phyloP scores from a whole-genome alignment of 1,284 basidiomycete genomes.

The Rhodotorula sp. region DNA sequence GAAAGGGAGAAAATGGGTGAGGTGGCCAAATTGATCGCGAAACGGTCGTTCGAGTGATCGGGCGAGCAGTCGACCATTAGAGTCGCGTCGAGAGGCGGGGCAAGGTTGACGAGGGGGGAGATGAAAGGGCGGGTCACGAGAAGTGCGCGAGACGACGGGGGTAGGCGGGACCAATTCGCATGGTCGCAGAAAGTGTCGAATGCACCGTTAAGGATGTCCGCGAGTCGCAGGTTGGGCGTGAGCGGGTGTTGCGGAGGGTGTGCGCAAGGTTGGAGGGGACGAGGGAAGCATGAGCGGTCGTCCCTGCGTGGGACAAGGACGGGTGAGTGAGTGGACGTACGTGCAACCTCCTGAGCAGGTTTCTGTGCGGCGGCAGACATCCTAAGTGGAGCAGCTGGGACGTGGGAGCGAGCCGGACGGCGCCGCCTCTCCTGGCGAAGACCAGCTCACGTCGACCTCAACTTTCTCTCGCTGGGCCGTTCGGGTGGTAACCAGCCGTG shows the following conservation, averaged over 20 bases:
- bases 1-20: neutral
- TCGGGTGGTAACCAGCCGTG: no score
- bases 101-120: neutral
- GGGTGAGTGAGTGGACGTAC: neutral
- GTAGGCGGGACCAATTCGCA: no score
- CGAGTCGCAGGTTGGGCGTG: neutral
- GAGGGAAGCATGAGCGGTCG: neutral
- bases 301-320: constrained; percentile 1
- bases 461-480: no score
- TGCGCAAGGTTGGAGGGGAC: neutral
- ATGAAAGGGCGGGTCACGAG: neutral
- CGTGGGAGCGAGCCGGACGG: no score
- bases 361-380: no score
- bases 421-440: no score
- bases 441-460: no score
- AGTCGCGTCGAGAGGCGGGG: neutral
- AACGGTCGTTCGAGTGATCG: neutral
- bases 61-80: neutral
- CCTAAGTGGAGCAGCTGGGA: no score
- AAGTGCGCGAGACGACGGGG: no score
- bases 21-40: neutral
- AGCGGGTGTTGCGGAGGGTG: neutral
- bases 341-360: neutral
- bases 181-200: no score
- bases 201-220: no score